Percentiles rank a stretch among this genome's conserved stretches.
phyloP scores from a whole-genome alignment of 176 grass and related monocot species.

The Oryza coarctata region DNA sequence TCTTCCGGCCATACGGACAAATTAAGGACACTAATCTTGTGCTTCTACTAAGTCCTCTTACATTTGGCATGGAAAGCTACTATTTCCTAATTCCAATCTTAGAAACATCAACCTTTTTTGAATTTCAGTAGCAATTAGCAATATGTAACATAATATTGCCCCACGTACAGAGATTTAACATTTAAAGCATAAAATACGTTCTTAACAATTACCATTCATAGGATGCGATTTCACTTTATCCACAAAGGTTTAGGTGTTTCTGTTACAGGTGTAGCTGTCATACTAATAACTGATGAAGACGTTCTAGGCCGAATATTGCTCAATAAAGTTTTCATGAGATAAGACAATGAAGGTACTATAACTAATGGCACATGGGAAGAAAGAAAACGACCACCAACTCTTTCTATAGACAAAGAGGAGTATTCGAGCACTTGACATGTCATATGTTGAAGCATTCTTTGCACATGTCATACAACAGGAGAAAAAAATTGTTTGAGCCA shows the following conservation, averaged over 20 bases:
- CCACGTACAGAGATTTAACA: not conserved
- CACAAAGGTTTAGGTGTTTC: not conserved
- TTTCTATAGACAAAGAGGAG: not conserved
- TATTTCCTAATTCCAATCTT: not conserved
- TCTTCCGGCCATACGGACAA: no score
- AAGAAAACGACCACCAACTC: conserved; percentile 26
- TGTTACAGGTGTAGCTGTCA: conserved; percentile 5
- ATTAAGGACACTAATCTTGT: no score
- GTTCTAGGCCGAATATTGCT: conserved; percentile 7
- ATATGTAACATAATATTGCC: not conserved
- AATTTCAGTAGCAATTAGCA: not conserved
- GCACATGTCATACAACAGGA: not conserved
- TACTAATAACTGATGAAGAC: not conserved
- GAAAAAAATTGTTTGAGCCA: not conserved
- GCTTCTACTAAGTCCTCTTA: not conserved
- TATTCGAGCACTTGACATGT: conserved; percentile 13
- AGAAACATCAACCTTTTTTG: not conserved
- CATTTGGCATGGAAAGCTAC: not conserved
- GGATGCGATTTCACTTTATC: not conserved
- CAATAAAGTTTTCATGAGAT: not conserved
- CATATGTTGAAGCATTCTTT: not conserved
- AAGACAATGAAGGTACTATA: conserved; percentile 14
- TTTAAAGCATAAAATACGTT: not conserved
- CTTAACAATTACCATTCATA: not conserved
- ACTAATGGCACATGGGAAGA: not conserved